Conservation (phyloP, 257 asterid genomes). For the Fraxinus americana region DNA sequence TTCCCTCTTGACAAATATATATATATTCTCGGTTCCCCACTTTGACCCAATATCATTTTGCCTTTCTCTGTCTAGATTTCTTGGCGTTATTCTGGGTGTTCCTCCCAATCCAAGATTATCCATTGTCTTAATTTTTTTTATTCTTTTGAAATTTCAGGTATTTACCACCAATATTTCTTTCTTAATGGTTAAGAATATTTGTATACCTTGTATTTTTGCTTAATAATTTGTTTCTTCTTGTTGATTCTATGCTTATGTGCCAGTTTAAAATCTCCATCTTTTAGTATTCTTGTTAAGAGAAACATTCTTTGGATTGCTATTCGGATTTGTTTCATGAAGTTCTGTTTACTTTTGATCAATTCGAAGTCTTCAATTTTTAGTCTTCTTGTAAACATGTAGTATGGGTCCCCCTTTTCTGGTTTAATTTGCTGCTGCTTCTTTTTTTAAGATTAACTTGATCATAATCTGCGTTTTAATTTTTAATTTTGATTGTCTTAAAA, state of each 20-base stretch:
- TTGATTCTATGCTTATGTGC: too few relatives aligned
- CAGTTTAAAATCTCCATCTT: background rate
- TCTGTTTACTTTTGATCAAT: background rate
- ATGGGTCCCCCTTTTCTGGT: background rate
- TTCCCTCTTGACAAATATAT: background rate
- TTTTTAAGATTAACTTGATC: background rate
- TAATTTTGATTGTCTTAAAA: background rate
- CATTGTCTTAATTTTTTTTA: background rate
- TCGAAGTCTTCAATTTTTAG: background rate
- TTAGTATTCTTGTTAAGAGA: background rate
- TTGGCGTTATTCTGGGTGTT: conserved; percentile 33
- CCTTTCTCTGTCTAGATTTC: conserved; percentile 26
- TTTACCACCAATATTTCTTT: conserved; percentile 17
- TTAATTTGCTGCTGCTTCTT: background rate
- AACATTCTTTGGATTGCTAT: background rate
- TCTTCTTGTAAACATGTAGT: conserved; percentile 17
- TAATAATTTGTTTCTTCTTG: too few relatives aligned
- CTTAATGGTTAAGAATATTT: background rate
- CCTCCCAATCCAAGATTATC: conserved; percentile 23
- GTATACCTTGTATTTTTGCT: conserved; percentile 5
- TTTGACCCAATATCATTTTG: conserved; percentile 13
- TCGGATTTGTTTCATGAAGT: background rate
- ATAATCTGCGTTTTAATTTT: background rate
- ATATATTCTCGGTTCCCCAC: background rate
- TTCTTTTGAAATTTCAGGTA: conserved; percentile 42